A percentile compares a stretch with the other conserved stretches of the same genome.
These are phyloP conservation scores for Geoglossum glabrum DNA, from an alignment of 495 filamentous ascomycete genomes.

Conservation along the genomic window DNA sequence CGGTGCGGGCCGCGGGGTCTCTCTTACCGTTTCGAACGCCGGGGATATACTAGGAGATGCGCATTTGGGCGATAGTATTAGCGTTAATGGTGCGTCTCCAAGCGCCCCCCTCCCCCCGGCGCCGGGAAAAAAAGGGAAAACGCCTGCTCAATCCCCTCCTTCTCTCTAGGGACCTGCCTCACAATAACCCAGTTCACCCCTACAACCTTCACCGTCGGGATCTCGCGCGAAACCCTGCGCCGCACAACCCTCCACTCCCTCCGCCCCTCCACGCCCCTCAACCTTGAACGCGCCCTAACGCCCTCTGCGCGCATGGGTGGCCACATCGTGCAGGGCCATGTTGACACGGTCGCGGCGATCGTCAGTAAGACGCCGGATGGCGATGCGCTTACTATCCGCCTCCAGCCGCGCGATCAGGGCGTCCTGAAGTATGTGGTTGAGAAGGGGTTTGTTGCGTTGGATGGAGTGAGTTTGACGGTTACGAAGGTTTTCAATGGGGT, in stretches of 20 bases:
- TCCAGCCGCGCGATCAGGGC: slow-evolving; percentile 42
- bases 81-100: slow-evolving; percentile 47
- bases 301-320: slow-evolving; percentile 79
- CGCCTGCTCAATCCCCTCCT: neutral
- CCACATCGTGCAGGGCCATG: slow-evolving; percentile 83
- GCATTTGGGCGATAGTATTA: slow-evolving; percentile 80
- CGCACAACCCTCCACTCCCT: slow-evolving; percentile 79
- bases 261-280: slow-evolving; percentile 30
- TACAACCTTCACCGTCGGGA: slow-evolving; percentile 68
- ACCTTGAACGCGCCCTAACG: slow-evolving; percentile 82
- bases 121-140: neutral
- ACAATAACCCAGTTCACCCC: slow-evolving; percentile 64
- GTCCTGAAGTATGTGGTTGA: slow-evolving; percentile 75
- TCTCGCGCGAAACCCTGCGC: slow-evolving; percentile 90
- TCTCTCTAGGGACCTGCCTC: slow-evolving; percentile 47
- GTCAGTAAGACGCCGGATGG: slow-evolving; percentile 50
- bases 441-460: slow-evolving; percentile 90
- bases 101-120: too few relatives aligned
- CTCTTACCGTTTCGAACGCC: slow-evolving; percentile 66
- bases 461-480: slow-evolving; percentile 91
- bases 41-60: slow-evolving; percentile 57
- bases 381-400: slow-evolving; percentile 70
- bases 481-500: slow-evolving; percentile 41
- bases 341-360: slow-evolving; percentile 70
- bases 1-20: slow-evolving; percentile 67